Evolutionary conservation across 805 yeast genomes (phyloP).

Genomic region (Hanseniaspora thailandica): DNA sequence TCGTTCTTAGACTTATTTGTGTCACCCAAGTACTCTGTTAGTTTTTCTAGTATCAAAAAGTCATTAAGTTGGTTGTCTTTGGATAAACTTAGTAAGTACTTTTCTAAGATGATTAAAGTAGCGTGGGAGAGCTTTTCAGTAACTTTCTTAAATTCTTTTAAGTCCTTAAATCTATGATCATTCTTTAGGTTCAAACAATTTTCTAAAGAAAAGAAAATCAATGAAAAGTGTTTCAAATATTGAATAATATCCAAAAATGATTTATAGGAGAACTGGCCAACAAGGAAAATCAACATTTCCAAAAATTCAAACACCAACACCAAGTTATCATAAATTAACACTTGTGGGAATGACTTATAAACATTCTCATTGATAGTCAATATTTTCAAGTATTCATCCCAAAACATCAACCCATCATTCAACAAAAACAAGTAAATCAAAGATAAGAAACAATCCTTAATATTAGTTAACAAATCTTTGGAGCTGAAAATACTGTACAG

Average conservation of each 20-base stretch:
- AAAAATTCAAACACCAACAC: slow-evolving; percentile 30
- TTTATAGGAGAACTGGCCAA: background rate
- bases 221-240: slow-evolving; percentile 3
- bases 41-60: slow-evolving; percentile 26
- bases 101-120: slow-evolving; percentile 27
- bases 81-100: slow-evolving; percentile 28
- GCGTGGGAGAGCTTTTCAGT: slow-evolving; percentile 20
- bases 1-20: slow-evolving; percentile 22
- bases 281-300: slow-evolving; percentile 23
- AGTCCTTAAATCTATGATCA: slow-evolving; percentile 1
- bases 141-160: slow-evolving; percentile 4
- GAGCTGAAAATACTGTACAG: slow-evolving; percentile 19
- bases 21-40: slow-evolving; percentile 19
- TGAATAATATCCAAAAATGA: slow-evolving; percentile 4
- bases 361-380: slow-evolving; percentile 24
- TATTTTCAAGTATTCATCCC: slow-evolving; percentile 28
- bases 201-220: slow-evolving; percentile 2
- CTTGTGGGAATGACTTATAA: slow-evolving; percentile 28
- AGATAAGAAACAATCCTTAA: slow-evolving; percentile 1
- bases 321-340: slow-evolving; percentile 29
- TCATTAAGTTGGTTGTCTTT: slow-evolving; percentile 27
- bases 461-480: slow-evolving; percentile 20
- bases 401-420: slow-evolving; percentile 29
- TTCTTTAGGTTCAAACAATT: background rate
- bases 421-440: slow-evolving; percentile 15